These are phyloP conservation scores for Penicillium argentinense DNA, from an alignment of 495 filamentous ascomycete species.

Conservation along the genomic window DNA sequence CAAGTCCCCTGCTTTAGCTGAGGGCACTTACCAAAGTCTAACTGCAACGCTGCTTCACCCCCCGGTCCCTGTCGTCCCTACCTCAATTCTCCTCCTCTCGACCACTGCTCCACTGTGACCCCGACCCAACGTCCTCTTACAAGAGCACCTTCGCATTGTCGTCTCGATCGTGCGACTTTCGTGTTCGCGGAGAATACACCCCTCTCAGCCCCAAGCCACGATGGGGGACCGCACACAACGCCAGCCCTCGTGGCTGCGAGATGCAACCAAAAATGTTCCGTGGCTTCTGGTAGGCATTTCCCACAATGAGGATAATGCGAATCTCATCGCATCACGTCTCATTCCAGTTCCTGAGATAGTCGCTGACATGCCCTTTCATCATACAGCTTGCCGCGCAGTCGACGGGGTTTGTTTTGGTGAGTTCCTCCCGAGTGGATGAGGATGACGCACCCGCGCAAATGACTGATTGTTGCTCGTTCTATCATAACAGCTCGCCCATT, in stretches of 20 bases:
- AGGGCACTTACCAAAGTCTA: neutral
- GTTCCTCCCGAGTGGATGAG: constrained; percentile 10
- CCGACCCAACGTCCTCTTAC: too few species aligned
- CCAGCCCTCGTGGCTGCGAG: constrained; percentile 51
- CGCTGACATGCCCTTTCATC: constrained; percentile 18
- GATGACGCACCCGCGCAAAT: neutral
- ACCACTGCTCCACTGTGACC: too few species aligned
- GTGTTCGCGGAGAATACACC: constrained; percentile 11
- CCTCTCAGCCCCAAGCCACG: constrained; percentile 8
- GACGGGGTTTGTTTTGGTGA: constrained; percentile 42
- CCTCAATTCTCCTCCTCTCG: neutral
- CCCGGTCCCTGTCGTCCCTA: constrained; percentile 4
- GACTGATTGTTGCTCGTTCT: constrained; percentile 15
- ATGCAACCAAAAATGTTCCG: constrained; percentile 75
- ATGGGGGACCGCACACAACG: constrained; percentile 42
- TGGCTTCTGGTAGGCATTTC: constrained; percentile 65
- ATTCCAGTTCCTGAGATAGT: neutral
- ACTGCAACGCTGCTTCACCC: neutral
- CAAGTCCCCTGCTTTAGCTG: constrained; percentile 11
- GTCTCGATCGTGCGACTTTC: neutral
- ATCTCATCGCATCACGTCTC: neutral
- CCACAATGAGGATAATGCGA: neutral
- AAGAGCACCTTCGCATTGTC: too few species aligned
- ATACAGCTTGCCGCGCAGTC: constrained; percentile 42
- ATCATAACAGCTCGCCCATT: constrained; percentile 72